phyloP scores from a whole-genome alignment of 768 basidiomycete genomes.

The Mycena kentingensis region DNA sequence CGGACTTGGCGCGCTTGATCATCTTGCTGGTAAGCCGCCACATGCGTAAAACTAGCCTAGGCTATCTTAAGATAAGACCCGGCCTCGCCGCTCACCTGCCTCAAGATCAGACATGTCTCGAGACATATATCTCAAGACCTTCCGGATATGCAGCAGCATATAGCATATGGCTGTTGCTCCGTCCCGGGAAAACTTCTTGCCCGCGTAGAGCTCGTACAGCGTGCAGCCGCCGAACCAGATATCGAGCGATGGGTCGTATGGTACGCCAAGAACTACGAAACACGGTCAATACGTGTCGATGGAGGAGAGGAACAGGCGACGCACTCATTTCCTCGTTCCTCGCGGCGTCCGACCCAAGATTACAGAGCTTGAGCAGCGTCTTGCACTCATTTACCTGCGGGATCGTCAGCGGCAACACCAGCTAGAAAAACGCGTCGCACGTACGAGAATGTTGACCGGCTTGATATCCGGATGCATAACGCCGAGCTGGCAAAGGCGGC shows the following conservation, averaged over 20 bases:
- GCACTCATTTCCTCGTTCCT: slow-evolving; percentile 98
- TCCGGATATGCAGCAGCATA: too few relatives aligned
- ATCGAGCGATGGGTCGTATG: slow-evolving; percentile 92
- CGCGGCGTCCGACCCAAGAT: too few relatives aligned
- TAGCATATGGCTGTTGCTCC: slow-evolving; percentile 99
- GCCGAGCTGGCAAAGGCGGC: slow-evolving; percentile 83
- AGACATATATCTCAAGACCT: too few relatives aligned
- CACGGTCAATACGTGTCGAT: slow-evolving; percentile 21
- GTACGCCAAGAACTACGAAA: slow-evolving; percentile 88
- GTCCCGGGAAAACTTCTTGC: slow-evolving; percentile 95
- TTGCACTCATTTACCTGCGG: too few relatives aligned
- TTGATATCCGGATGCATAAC: slow-evolving; percentile 99
- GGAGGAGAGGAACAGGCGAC: slow-evolving; percentile 2
- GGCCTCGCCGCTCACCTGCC: too few relatives aligned
- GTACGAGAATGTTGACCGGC: slow-evolving; percentile 96
- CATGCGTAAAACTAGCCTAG: too few relatives aligned
- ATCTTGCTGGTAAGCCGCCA: slow-evolving; percentile 89
- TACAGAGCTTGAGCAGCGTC: too few relatives aligned
- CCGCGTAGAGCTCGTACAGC: slow-evolving; percentile 90
- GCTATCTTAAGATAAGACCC: too few relatives aligned
- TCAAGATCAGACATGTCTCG: too few relatives aligned
- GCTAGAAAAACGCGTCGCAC: too few relatives aligned
- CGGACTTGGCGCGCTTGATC: slow-evolving; percentile 94
- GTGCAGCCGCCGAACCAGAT: slow-evolving; percentile 98
- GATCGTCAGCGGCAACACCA: too few relatives aligned